phyloP scores from a whole-genome alignment of 345 rosid genomes.

The Citrus hindsii region DNA sequence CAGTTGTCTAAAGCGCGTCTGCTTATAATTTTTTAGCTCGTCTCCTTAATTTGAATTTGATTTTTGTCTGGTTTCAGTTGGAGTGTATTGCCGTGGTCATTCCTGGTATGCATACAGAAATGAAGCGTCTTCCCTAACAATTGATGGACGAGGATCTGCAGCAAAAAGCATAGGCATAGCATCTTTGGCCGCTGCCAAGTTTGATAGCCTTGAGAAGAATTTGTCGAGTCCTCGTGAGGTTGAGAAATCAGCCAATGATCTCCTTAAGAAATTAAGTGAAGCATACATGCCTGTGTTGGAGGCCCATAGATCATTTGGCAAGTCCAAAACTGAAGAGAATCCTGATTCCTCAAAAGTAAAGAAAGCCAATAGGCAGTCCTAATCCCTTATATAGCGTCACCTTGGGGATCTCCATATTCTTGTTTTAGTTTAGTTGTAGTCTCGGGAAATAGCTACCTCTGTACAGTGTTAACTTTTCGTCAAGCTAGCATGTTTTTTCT shows the following conservation, averaged over 20 bases:
- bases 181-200: constrained; percentile 53
- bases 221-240: constrained; percentile 55
- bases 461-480: neutral
- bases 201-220: constrained; percentile 57
- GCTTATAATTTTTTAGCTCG: no score
- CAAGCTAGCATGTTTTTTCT: no score
- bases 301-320: constrained; percentile 39
- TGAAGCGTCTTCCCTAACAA: constrained; percentile 68
- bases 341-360: constrained; percentile 25
- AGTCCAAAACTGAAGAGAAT: constrained; percentile 37
- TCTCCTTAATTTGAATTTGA: neutral
- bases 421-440: neutral
- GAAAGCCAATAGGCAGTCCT: constrained; percentile 17
- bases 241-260: constrained; percentile 42
- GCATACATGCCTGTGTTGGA: constrained; percentile 42
- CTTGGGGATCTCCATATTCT: neutral
- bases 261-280: constrained; percentile 44
- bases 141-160: constrained; percentile 50
- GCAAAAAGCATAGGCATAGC: constrained; percentile 43
- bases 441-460: neutral
- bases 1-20: neutral
- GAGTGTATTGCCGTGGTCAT: constrained; percentile 76
- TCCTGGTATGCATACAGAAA: constrained; percentile 94
- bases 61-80: constrained; percentile 40
- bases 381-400: no score